phyloP scores from a whole-genome alignment of 2,329 filamentous ascomycete genomes.

The Neonectria neomacrospora region DNA sequence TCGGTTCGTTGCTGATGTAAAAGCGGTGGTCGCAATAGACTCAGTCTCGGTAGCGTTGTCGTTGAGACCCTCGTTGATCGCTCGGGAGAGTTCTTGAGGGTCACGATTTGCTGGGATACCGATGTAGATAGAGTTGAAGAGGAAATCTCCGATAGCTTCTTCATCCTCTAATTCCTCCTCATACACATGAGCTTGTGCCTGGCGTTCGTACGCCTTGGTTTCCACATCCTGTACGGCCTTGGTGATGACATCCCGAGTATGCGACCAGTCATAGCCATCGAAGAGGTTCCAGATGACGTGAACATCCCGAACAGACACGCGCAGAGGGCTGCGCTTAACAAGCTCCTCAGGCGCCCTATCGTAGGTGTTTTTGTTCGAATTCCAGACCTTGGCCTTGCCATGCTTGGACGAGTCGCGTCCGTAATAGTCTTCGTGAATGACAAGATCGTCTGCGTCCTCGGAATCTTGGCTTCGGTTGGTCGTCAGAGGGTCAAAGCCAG shows the following conservation, averaged over 20 bases:
- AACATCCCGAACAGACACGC: conserved; percentile 83
- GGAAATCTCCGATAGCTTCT: conserved; percentile 89
- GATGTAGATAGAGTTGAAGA: conserved; percentile 99
- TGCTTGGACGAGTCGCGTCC: conserved; percentile 68
- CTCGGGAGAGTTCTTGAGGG: conserved; percentile 80
- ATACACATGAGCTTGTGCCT: conserved; percentile 67
- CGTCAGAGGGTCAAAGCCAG: conserved; percentile 43
- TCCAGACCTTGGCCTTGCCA: conserved; percentile 81
- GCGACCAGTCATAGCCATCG: conserved; percentile 96
- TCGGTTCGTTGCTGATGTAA: conserved; percentile 67
- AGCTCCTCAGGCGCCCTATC: conserved; percentile 71
- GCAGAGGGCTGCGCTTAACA: conserved; percentile 75
- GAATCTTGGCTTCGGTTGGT: conserved; percentile 49
- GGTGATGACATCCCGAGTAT: conserved; percentile 85
- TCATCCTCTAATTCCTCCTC: conserved; percentile 83
- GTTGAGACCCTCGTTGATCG: conserved; percentile 89
- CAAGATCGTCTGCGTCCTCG: conserved; percentile 70
- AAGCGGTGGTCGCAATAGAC: conserved; percentile 82
- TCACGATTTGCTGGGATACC: conserved; percentile 89
- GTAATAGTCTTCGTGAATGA: conserved; percentile 84
- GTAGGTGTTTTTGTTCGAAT: conserved; percentile 80
- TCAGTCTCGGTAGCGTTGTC: conserved; percentile 90
- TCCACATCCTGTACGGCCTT: conserved; percentile 92
- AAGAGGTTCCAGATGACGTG: conserved; percentile 98
- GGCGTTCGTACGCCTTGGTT: conserved; percentile 80